Base-by-base conservation (phyloP, 2,329 filamentous ascomycete genomes). In the Neophaeococcomyces aloes region DNA sequence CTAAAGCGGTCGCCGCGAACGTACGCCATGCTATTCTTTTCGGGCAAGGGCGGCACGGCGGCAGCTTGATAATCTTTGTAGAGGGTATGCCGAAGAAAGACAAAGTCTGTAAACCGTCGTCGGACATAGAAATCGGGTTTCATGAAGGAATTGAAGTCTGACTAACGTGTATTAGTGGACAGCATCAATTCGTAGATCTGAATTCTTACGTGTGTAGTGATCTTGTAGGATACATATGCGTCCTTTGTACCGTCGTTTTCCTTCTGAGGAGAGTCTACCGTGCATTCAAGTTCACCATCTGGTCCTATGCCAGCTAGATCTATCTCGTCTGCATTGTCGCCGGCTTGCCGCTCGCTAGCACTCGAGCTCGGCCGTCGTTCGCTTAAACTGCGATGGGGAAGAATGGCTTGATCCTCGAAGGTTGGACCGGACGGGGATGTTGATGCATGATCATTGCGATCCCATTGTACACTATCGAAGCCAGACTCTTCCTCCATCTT, bases 11-110 rank as follows among this genome's bases (percentile, higher is more conserved):
- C 89, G 55, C 91, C 91, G 29, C 88, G 84, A 40, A 96, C 91
- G 60, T 96, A 96, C 60, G 94, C 87, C 85, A 98, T 94, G 66
- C 93, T 93, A 71, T 96, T 89, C 72, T 96, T 98, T 67, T 96
- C 91, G 42, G 91, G 91, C 42, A 98, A 72, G 36, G 91, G 91
- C 23, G 91, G 91, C 3, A 98, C 86, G 37, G 91, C 91, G 64
- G 83, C 86, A 67, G 86, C 85, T 47, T 87, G 86, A 57, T 86
- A 96, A 62, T 95, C 88, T 60, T 80, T 81, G 51, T 75, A 79
- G 40, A 98, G 79, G 25, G 85, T 81, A 66, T 94, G 95, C 69
- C 86, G 95, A 50, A 98, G 78, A 62, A 94, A 98, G 55, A 93
- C 82, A 61, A 98, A 98, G 68, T 98, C 91, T 55, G 89, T 96